Evolutionary conservation across 2,329 filamentous ascomycete genomes (phyloP), one percentile per base, ranked within the genome.

Genomic region (Pseudocercospora cruenta): DNA sequence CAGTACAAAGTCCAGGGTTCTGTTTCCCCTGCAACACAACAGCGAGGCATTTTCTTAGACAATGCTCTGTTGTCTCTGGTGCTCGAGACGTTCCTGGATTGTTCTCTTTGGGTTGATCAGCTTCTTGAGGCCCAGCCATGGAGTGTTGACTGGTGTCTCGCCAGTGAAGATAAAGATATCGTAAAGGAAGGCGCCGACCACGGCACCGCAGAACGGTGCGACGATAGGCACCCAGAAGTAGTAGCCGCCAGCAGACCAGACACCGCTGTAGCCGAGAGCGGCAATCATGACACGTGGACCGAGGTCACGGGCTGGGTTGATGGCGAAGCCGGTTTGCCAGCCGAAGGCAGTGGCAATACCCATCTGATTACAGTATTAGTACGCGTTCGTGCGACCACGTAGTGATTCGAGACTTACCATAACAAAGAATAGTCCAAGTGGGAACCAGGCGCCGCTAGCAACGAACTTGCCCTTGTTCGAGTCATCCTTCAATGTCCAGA

Each of bases 141-240:
- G 87, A 0, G 82, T 87, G 76, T 91, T 91, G 70, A 91, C 81
- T 4, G 88, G 88, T 16, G 87, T 70, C 7, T 74, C 75, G 19
- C 89, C 89, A 0, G 87, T 89, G 74, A 87, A 91, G 60, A 91
- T 81, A 76, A 91, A 88, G 1, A 86, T 74, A 75, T 91, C 89
- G 73, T 91, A 91, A 19, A 91, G 70, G 73, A 88, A 86, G 2
- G 86, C 89, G 2, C 90, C 89, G 69, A 90, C 86, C 0, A 83
- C 77, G 72, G 83, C 86, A 8, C 89, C 90, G 14, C 84, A 75
- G 73, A 91, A 90, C 0, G 89, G 88, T 1, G 86, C 84, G 2
- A 91, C 85, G 79, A 91, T 88, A 1, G 90, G 66, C 5, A 88
- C 85, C 88, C 88, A 90, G 74, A 90, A 90, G 72, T 90, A 91